phyloP scores from a whole-genome alignment of 805 yeast genomes.

The Wickerhamomyces rabaulensis region DNA sequence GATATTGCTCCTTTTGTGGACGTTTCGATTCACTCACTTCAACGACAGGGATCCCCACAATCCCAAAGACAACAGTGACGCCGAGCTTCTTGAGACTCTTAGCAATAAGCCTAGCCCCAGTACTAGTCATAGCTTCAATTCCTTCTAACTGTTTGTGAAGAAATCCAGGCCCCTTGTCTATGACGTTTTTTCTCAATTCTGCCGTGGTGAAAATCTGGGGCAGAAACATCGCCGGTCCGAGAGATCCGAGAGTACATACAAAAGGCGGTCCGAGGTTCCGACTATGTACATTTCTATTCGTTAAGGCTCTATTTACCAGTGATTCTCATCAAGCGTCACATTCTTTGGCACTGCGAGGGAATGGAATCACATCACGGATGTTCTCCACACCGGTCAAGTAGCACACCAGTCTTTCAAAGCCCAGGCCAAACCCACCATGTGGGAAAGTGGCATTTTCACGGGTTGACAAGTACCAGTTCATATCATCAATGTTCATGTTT shows the following conservation, averaged over 20 bases:
- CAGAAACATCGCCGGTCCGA: too few relatives aligned
- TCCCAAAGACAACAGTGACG: constrained; percentile 56
- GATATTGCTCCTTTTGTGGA: not conserved
- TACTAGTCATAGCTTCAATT: not conserved
- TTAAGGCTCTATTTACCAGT: not conserved
- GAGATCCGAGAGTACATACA: too few relatives aligned
- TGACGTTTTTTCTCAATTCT: too few relatives aligned
- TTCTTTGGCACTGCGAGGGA: constrained; percentile 66
- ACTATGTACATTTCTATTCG: too few relatives aligned
- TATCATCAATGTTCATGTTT: constrained; percentile 46
- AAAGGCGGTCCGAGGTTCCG: too few relatives aligned
- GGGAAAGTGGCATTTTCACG: constrained; percentile 80
- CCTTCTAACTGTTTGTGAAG: too few relatives aligned
- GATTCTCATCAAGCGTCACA: constrained; percentile 27
- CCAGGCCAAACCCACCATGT: constrained; percentile 97
- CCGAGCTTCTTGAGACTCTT: constrained; percentile 41
- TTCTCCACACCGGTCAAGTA: constrained; percentile 72
- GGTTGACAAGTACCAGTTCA: constrained; percentile 78
- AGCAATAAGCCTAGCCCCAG: constrained; percentile 47
- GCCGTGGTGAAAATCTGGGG: too few relatives aligned
- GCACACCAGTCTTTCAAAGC: constrained; percentile 79
- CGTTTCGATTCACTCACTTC: constrained; percentile 27
- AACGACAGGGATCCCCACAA: constrained; percentile 73
- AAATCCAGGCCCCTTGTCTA: too few relatives aligned
- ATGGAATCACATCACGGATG: constrained; percentile 81